phyloP scores from a whole-genome alignment of 108 stramenopile genomes.

The Nitzschia sp. region DNA sequence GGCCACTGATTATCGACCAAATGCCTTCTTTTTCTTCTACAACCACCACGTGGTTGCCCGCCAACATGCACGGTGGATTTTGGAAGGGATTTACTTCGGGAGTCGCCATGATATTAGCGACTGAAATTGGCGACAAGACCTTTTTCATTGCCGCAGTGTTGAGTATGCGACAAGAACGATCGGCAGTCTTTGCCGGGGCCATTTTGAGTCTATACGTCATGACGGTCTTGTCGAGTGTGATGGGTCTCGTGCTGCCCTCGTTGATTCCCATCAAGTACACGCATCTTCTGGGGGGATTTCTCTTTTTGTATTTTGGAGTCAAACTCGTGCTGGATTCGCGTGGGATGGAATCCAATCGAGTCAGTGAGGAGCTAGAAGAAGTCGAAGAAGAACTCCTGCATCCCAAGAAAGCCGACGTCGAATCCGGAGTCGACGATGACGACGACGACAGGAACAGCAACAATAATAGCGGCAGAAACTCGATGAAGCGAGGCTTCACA shows the following conservation, averaged over 20 bases:
- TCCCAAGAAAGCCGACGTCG: constrained; percentile 56
- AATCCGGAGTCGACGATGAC: constrained; percentile 24
- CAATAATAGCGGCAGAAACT: not conserved
- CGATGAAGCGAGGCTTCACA: constrained; percentile 26
- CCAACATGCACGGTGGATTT: constrained; percentile 39
- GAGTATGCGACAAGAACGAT: constrained; percentile 88
- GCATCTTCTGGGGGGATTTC: constrained; percentile 89
- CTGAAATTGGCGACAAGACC: constrained; percentile 99
- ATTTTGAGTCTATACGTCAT: constrained; percentile 91
- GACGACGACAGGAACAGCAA: constrained; percentile 27
- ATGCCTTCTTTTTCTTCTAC: too few species aligned
- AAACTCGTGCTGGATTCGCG: constrained; percentile 87
- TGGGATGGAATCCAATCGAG: constrained; percentile 75
- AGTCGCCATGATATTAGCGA: constrained; percentile 94
- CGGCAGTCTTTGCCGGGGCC: constrained; percentile 92
- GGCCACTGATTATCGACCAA: constrained; percentile 26
- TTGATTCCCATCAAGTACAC: constrained; percentile 91
- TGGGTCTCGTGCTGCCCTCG: constrained; percentile 93
- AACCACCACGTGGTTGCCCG: constrained; percentile 24
- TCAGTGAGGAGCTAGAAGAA: constrained; percentile 97
- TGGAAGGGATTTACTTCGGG: constrained; percentile 72
- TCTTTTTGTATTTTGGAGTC: constrained; percentile 98
- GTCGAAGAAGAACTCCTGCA: constrained; percentile 93
- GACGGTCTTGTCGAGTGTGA: constrained; percentile 89
- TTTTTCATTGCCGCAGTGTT: constrained; percentile 99